Conservation (phyloP, 129 eudicot species). For the Silybum marianum region DNA sequence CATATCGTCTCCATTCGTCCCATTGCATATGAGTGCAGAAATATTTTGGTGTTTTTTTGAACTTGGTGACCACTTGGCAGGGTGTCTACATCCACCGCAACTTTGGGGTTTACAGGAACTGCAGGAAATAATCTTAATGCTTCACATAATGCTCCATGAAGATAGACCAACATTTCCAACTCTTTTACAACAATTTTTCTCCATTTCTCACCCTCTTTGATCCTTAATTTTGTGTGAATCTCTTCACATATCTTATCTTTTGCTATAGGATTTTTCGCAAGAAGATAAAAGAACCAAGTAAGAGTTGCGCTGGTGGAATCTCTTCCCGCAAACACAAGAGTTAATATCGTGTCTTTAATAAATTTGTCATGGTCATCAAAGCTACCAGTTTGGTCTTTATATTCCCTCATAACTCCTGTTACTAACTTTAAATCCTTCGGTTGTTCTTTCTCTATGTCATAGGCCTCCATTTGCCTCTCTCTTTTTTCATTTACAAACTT, state of each 20-base stretch:
- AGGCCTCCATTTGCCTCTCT: not conserved
- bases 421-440: not conserved
- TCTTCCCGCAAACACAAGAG: slow-evolving; percentile 50
- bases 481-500: slow-evolving; percentile 9
- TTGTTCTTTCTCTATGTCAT: not conserved
- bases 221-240: slow-evolving; percentile 18
- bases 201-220: slow-evolving; percentile 10
- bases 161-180: slow-evolving; percentile 35
- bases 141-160: slow-evolving; percentile 59
- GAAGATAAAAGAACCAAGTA: slow-evolving; percentile 58
- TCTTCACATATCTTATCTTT: slow-evolving; percentile 48
- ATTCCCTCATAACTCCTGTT: slow-evolving; percentile 14
- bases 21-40: slow-evolving; percentile 49
- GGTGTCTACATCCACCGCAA: slow-evolving; percentile 41
- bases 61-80: slow-evolving; percentile 50
- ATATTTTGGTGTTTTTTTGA: slow-evolving; percentile 54
- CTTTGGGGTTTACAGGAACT: slow-evolving; percentile 50
- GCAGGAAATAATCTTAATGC: slow-evolving; percentile 60
- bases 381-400: not conserved
- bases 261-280: slow-evolving; percentile 33
- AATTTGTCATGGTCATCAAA: not conserved
- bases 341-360: slow-evolving; percentile 40
- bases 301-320: slow-evolving; percentile 52
- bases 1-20: slow-evolving; percentile 69
- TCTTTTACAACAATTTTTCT: slow-evolving; percentile 22